Evolutionary conservation across 176 grass and related monocot genomes (phyloP).

Genomic region (Lolium rigidum): DNA sequence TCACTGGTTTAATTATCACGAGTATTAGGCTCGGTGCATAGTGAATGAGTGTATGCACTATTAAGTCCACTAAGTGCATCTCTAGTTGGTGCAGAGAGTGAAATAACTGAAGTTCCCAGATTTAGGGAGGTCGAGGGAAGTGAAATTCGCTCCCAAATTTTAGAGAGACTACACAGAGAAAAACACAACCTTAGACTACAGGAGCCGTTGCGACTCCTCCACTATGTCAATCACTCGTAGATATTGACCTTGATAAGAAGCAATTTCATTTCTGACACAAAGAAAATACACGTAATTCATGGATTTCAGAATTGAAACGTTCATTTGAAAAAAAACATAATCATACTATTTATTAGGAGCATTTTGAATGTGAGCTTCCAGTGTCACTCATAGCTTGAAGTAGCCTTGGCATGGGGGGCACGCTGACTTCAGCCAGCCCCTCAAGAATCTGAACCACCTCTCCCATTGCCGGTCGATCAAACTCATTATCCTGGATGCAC

Average conservation of each 20-base stretch:
- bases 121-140: too few species aligned
- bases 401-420: conserved; percentile 43
- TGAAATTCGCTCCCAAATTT: too few species aligned
- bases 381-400: conserved; percentile 32
- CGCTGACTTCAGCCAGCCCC: conserved; percentile 12
- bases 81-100: too few species aligned
- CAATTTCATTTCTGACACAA: not conserved
- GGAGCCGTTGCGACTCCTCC: not conserved
- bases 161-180: too few species aligned
- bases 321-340: not conserved
- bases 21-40: too few species aligned
- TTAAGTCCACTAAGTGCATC: too few species aligned
- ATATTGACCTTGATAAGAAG: not conserved
- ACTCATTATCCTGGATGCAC: conserved; percentile 48
- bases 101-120: too few species aligned
- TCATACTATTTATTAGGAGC: not conserved
- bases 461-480: conserved; percentile 37
- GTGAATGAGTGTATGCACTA: too few species aligned
- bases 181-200: not conserved
- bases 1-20: too few species aligned
- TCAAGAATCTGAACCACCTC: conserved; percentile 46
- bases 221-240: not conserved
- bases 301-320: not conserved
- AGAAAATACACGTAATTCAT: not conserved
- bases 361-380: not conserved